Percentiles rank a stretch among this genome's conserved stretches.
Conservation (phyloP, 116 monocot species). For the Trichopus zeylanicus region DNA sequence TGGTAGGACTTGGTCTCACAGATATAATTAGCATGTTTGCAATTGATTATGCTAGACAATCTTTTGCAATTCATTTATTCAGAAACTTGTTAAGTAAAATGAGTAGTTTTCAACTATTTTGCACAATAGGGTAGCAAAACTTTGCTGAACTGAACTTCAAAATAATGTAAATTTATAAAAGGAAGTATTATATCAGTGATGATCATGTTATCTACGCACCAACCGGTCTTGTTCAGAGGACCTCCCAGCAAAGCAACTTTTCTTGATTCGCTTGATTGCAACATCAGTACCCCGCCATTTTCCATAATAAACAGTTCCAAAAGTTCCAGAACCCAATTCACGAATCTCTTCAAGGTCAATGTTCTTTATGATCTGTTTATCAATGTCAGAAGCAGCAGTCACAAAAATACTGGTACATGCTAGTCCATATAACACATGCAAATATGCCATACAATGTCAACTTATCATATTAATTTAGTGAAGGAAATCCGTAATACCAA, state of each 20-base stretch:
- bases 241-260: slow-evolving; percentile 69
- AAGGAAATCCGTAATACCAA: too few species aligned
- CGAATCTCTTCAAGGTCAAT: slow-evolving; percentile 89
- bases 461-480: too few species aligned
- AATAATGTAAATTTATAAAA: too few species aligned
- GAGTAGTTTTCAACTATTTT: background rate
- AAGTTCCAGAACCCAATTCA: slow-evolving; percentile 86
- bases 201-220: slow-evolving; percentile 23
- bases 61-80: background rate
- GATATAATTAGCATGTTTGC: background rate
- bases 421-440: background rate
- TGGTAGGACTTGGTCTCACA: too few species aligned
- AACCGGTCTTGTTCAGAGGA: slow-evolving; percentile 65
- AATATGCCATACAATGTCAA: background rate
- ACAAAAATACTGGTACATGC: background rate
- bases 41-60: background rate
- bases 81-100: background rate
- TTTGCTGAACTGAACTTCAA: too few species aligned
- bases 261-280: slow-evolving; percentile 85
- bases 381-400: background rate
- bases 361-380: slow-evolving; percentile 79
- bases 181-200: slow-evolving; percentile 1
- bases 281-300: slow-evolving; percentile 92
- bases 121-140: too few species aligned
- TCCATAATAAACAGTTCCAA: slow-evolving; percentile 91